Evolutionary conservation across 2,329 filamentous ascomycete genomes (phyloP).

Genomic region (Geoglossum cookeanum): DNA sequence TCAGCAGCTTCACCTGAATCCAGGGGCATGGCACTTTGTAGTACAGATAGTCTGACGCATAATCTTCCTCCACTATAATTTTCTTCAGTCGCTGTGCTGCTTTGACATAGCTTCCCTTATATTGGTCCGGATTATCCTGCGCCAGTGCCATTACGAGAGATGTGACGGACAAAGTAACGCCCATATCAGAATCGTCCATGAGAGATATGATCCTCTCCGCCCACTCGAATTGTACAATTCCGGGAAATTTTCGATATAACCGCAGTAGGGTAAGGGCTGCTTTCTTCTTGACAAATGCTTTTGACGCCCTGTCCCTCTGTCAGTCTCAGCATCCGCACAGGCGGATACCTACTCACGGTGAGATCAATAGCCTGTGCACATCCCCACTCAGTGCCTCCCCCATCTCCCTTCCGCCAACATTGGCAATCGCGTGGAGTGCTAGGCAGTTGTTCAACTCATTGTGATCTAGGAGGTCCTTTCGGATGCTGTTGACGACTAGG

Average conservation of each 20-base stretch:
- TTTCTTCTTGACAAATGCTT: slow-evolving; percentile 98
- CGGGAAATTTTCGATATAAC: slow-evolving; percentile 83
- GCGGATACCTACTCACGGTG: slow-evolving; percentile 45
- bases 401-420: slow-evolving; percentile 93
- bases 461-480: slow-evolving; percentile 83
- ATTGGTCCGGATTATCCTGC: slow-evolving; percentile 85
- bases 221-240: slow-evolving; percentile 92
- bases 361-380: slow-evolving; percentile 85
- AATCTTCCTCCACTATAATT: slow-evolving; percentile 79
- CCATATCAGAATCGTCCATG: slow-evolving; percentile 91
- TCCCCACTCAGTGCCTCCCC: slow-evolving; percentile 82
- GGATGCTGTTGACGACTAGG: slow-evolving; percentile 93
- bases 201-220: slow-evolving; percentile 95
- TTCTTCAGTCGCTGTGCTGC: slow-evolving; percentile 77
- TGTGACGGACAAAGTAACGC: slow-evolving; percentile 85
- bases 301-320: slow-evolving; percentile 43
- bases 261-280: slow-evolving; percentile 83
- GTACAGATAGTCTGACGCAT: slow-evolving; percentile 81
- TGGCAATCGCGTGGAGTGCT: slow-evolving; percentile 91
- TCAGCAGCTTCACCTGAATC: slow-evolving; percentile 88
- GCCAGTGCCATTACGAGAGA: slow-evolving; percentile 87
- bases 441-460: slow-evolving; percentile 97
- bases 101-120: slow-evolving; percentile 87
- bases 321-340: slow-evolving; percentile 13
- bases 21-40: slow-evolving; percentile 99